Conservation (phyloP, 371 early-diverging fungal genomes). For the Mucor irregularis region DNA sequence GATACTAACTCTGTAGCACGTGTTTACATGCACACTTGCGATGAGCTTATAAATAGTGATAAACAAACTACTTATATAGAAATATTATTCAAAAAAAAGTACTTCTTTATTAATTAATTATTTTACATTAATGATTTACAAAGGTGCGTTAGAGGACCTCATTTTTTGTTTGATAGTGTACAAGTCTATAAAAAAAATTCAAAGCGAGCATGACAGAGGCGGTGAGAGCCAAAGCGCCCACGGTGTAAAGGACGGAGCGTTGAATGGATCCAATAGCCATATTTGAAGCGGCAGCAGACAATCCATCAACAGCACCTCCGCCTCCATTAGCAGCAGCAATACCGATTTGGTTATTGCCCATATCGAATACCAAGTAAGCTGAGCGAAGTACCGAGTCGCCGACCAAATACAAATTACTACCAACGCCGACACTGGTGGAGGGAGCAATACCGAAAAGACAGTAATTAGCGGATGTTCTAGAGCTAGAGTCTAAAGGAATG, state of each 20-base stretch:
- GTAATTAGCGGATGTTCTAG: constrained; percentile 11
- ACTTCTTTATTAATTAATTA: too few species aligned
- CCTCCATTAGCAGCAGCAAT: constrained; percentile 37
- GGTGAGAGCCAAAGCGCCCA: background rate
- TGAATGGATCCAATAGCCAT: background rate
- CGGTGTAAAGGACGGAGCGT: too few species aligned
- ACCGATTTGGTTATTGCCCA: constrained; percentile 36
- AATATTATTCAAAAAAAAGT: too few species aligned
- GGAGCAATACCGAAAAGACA: constrained; percentile 53
- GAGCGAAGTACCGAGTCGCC: constrained; percentile 43
- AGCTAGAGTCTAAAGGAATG: constrained; percentile 32
- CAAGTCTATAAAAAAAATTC: too few species aligned
- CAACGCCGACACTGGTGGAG: background rate
- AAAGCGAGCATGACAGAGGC: too few species aligned
- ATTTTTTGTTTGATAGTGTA: too few species aligned
- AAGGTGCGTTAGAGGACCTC: too few species aligned
- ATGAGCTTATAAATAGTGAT: too few species aligned
- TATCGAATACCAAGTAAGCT: constrained; percentile 46
- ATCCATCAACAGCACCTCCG: constrained; percentile 27
- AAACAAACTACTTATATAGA: too few species aligned
- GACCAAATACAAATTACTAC: constrained; percentile 26
- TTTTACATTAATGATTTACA: too few species aligned
- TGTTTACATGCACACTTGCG: too few species aligned
- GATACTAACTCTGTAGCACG: too few species aligned
- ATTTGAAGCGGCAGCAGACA: background rate